Evolutionary conservation across 176 grass and related monocot genomes (phyloP), one percentile per base, ranked within the genome.

Genomic region (Avena sativa): DNA sequence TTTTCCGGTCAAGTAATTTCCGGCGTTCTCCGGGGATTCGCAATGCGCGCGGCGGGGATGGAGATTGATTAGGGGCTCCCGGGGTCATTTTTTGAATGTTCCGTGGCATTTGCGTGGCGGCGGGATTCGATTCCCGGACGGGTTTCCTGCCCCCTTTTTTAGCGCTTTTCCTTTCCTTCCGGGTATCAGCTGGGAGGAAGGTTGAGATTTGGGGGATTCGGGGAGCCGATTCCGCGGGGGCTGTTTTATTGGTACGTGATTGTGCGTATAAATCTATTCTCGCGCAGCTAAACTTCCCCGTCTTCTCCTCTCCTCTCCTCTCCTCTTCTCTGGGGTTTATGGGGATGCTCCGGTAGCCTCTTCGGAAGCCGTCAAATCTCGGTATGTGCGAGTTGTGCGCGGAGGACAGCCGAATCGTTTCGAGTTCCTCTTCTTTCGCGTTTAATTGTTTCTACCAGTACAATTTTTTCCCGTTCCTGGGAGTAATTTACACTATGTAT

Each of bases 101-200:
- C 23, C 46, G 6, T 78, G 2, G 83, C 67, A 80, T 85, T 89
- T 81, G 23, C 76, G 25, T 49, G 44, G 60, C 15, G 71, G 53
- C 40, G 40, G 40, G 61, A 9, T 56, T n/a, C 72, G 58, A 52
- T 61, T 76, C 40, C 73, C 9, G 43, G 46, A 36, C 26, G 50
- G 78, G 70, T 71, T 82, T 43, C 51, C 8, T 51, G 66, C 44
- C 83, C 23, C 23, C 16, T 62, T 48, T 48, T 65, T 47, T 50
- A 38, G 50, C 34, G 17, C 5, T 84, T 52, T 8, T 6, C 40
- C 7, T 68, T 57, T 19, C 17, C 79, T 73, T 34, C 78, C 76
- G 66, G 57, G 53, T 74, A 49, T 65, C 12, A 9, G 69, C 17
- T 32, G 17, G n/a, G 30, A 8, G n/a, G 30, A 8, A 32, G 17